Evolutionary conservation across 2,329 filamentous ascomycete genomes (phyloP), one percentile per base, ranked within the genome.

Genomic region (Alternaria sp.): DNA sequence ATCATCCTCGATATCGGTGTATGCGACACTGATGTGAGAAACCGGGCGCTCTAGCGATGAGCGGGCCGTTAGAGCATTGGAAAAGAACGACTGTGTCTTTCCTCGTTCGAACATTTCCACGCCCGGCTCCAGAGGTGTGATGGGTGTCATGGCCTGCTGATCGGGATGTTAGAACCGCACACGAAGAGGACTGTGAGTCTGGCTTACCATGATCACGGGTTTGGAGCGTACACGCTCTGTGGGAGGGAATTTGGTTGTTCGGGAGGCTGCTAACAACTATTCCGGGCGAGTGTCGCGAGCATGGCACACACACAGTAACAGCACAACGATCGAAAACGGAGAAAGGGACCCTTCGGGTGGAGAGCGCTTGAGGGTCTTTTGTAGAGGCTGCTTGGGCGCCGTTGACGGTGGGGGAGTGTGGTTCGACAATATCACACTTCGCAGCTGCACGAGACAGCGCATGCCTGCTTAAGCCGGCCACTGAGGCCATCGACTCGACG

Each of bases 21-120:
- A 92, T 68, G 93, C 91, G 73, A 94, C 90, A 21, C 92, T 95
- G 46, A 90, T 87, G 63, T 92, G 86, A 41, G 92, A 94, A 41
- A 87, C 79, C 43, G 91, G 91, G 62, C 90, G 85, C 58, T 83
- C 82, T 80, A 84, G 69, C 57, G 76, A 78, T 28, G 79, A 79
- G 15, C 79, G 73, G 43, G 75, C 74, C 54, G 76, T 72, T 33
- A 77, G 68, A 55, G 72, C 67, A 51, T 76, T 73, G 63, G 86
- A 84, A 79, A 92, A 91, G 76, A 92, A 88, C 18, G 88, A 87
- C 69, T 85, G 84, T 25, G 78, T 75, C 61, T 82, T 82, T 53
- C 78, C 80, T 70, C 81, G 81, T 68, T 83, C 79, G 75, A 84
- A 86, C 84, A 86, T 82, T 66, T 84, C 82, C 46, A 81, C 78